Evolutionary conservation across 495 filamentous ascomycete species (phyloP), one percentile per base, ranked within the genome.

Genomic region (Evansstolkia leycettana): DNA sequence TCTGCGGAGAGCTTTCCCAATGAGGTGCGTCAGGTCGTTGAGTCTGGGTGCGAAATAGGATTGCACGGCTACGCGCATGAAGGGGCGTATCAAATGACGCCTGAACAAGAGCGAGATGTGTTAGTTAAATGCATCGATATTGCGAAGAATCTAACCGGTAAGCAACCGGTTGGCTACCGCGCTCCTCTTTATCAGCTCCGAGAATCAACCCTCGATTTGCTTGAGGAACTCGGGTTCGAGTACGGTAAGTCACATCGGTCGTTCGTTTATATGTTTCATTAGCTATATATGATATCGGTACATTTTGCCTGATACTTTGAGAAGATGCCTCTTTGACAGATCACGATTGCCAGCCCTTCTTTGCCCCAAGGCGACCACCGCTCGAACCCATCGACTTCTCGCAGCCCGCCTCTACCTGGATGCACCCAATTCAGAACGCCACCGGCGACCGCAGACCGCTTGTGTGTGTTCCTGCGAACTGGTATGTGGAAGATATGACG

Each of bases 21-120:
- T 1, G 58, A 71, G 38, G 65, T 69, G 2, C 56, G 62, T 20
- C 54, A 58, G 15, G 72, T 80, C 24, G 55, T 76, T 2, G 62
- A 70, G 0, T 65, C 63, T 15, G 72, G 73, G 2, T 62, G 57
- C n/a, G 75, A 80, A 43, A 66, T 78, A 28, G 75, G 62, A 0
- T 55, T 73, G 7, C 75, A 80, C 45, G 74, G 75, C 19, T 80
- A 80, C 46, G 64, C 67, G 10, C 73, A 76, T 38, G 72, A 78
- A 43, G 69, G 71, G 9, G 64, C 70, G 0, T 53, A 53, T 23
- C 70, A 76, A 40, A 60, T 77, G 47, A 73, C 68, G 0, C 61
- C 61, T 13, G 41, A 58, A n/a, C 73, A 78, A 56, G 73, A 77
- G 43, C 51, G 55, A 17, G 73, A 77, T 7, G 66, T 78, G 1